Percentiles rank a stretch among this genome's conserved stretches.
These are phyloP conservation scores for Stylonectria norvegica DNA, from an alignment of 2,329 filamentous ascomycete genomes.

Conservation along the genomic window DNA sequence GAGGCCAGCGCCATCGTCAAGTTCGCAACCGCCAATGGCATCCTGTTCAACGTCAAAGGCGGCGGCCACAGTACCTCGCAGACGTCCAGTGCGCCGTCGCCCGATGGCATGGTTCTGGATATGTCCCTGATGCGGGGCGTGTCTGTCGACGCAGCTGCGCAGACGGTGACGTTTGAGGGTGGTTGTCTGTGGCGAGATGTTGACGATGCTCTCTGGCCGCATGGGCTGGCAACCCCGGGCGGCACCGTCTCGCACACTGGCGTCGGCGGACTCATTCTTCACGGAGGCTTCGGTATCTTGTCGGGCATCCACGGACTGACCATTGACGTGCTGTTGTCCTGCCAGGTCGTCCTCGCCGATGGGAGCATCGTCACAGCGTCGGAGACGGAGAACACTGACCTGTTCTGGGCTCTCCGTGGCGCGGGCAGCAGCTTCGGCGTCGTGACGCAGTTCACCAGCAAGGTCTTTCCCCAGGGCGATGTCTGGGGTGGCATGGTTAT, in stretches of 20 bases:
- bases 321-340: slow-evolving; percentile 40
- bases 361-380: slow-evolving; percentile 38
- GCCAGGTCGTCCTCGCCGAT: slow-evolving; percentile 38
- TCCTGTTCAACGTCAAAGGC: slow-evolving; percentile 52
- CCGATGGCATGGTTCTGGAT: slow-evolving; percentile 55
- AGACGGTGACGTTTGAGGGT: slow-evolving; percentile 48
- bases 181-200: slow-evolving; percentile 54
- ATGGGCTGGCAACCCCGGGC: slow-evolving; percentile 56
- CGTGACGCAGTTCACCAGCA: slow-evolving; percentile 38
- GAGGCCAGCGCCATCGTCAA: slow-evolving; percentile 42
- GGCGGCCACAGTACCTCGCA: slow-evolving; percentile 56
- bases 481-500: slow-evolving; percentile 31
- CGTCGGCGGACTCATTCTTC: slow-evolving; percentile 55
- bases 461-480: slow-evolving; percentile 29
- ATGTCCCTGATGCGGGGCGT: slow-evolving; percentile 49
- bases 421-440: slow-evolving; percentile 43
- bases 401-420: slow-evolving; percentile 42
- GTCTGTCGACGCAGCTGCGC: slow-evolving; percentile 41
- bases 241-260: slow-evolving; percentile 62
- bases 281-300: slow-evolving; percentile 58
- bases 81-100: slow-evolving; percentile 39
- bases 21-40: slow-evolving; percentile 40
- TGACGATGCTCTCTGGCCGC: slow-evolving; percentile 46
- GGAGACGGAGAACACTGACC: slow-evolving; percentile 38
- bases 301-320: slow-evolving; percentile 51